These are phyloP conservation scores for Psilocybe azurescens DNA, from an alignment of 768 basidiomycete genomes.

Conservation along the genomic window DNA sequence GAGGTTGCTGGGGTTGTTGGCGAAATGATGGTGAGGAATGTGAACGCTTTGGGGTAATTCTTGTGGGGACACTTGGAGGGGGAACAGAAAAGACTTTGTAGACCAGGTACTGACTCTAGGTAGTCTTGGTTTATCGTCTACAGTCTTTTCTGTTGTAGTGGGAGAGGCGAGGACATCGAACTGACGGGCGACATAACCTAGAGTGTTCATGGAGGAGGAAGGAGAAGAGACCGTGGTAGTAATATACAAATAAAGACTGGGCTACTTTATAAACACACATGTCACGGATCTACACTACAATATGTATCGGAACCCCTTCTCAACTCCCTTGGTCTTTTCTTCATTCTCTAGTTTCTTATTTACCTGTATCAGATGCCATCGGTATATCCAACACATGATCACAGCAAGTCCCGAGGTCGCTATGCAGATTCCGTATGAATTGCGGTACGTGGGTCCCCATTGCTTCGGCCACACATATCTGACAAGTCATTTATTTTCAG, in stretches of 20 bases:
- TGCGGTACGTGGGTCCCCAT: conserved; percentile 73
- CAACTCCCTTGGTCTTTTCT: conserved; percentile 45
- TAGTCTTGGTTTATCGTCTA: conserved; percentile 40
- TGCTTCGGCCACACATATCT: conserved; percentile 69
- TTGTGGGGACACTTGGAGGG: conserved; percentile 31
- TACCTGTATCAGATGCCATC: conserved; percentile 39
- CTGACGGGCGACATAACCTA: conserved; percentile 80
- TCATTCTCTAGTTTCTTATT: conserved; percentile 44
- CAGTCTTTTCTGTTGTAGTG: conserved; percentile 55
- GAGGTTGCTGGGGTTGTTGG: conserved; percentile 12
- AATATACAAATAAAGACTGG: not conserved
- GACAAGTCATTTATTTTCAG: conserved; percentile 16
- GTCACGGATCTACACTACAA: conserved; percentile 32
- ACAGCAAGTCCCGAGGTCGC: conserved; percentile 56
- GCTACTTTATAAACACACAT: conserved; percentile 5
- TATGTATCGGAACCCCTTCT: conserved; percentile 56
- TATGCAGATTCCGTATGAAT: conserved; percentile 79
- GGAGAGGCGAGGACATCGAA: conserved; percentile 74
- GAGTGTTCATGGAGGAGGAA: conserved; percentile 70
- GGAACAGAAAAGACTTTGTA: conserved; percentile 54
- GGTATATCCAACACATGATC: conserved; percentile 57
- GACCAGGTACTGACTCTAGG: conserved; percentile 64
- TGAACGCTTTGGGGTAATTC: conserved; percentile 49
- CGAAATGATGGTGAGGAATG: conserved; percentile 65
- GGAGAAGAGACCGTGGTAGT: conserved; percentile 1